Percentiles rank a stretch among this genome's conserved stretches.
Evolutionary conservation across 1,139 yeast species (phyloP).

Genomic region (Suhomyces taliae): DNA sequence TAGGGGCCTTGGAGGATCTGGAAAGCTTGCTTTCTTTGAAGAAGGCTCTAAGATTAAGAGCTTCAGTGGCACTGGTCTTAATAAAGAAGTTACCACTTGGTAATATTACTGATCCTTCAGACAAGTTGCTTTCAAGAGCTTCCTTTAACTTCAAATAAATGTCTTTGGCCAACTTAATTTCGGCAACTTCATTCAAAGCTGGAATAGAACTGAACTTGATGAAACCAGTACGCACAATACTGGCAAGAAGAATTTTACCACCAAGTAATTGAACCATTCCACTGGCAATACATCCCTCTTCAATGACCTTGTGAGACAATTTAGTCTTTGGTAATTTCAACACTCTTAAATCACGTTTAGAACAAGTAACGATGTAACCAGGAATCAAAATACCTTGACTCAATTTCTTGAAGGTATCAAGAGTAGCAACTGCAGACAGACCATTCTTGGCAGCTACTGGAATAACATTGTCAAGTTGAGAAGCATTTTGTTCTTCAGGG

Average conservation of each 20-base stretch:
- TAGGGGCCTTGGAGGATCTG: conserved; percentile 20
- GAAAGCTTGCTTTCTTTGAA: conserved; percentile 41
- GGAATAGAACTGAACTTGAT: conserved; percentile 42
- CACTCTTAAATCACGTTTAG: conserved; percentile 64
- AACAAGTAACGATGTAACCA: conserved; percentile 60
- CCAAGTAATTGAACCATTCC: conserved; percentile 33
- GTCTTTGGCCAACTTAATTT: conserved; percentile 38
- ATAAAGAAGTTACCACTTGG: conserved; percentile 74
- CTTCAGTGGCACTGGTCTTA: conserved; percentile 58
- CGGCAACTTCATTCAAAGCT: conserved; percentile 38
- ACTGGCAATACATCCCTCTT: conserved; percentile 58
- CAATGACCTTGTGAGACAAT: conserved; percentile 63
- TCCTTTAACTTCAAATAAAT: conserved; percentile 24
- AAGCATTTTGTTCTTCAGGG: conserved; percentile 44
- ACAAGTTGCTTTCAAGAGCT: conserved; percentile 25
- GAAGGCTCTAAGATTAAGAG: conserved; percentile 37
- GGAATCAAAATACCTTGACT: conserved; percentile 62
- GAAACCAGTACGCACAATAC: conserved; percentile 40
- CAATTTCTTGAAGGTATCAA: conserved; percentile 58
- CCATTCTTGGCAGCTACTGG: conserved; percentile 64
- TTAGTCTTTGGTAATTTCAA: conserved; percentile 60
- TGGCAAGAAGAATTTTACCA: conserved; percentile 38
- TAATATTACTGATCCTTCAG: conserved; percentile 41
- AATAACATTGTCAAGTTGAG: conserved; percentile 54
- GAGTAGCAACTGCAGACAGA: conserved; percentile 61